phyloP scores from a whole-genome alignment of 371 early-diverging fungal genomes.

The Apophysomyces trapeziformis region DNA sequence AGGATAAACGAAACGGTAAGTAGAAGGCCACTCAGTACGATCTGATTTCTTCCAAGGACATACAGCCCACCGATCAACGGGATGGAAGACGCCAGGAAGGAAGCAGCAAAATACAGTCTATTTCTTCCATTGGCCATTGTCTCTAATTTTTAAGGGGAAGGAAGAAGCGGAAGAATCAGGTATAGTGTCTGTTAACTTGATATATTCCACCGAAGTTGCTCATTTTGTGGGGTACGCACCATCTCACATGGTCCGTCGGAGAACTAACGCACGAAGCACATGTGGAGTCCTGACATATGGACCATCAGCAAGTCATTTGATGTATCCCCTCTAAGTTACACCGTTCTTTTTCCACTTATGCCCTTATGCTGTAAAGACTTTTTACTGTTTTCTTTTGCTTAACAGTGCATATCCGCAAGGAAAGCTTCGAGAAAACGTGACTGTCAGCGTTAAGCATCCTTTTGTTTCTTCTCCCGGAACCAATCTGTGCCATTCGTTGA shows the following conservation, averaged over 20 bases:
- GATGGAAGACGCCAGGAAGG: conserved; percentile 18
- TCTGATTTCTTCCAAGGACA: conserved; percentile 15
- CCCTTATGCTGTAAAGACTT: too few species aligned
- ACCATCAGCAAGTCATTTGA: conserved; percentile 4
- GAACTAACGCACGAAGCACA: neutral
- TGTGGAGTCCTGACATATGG: neutral
- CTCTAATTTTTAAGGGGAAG: neutral
- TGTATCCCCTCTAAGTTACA: neutral
- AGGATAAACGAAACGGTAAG: conserved; percentile 18
- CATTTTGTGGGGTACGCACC: conserved; percentile 3
- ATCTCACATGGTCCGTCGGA: conserved; percentile 5
- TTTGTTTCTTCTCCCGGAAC: too few species aligned
- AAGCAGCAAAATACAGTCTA: conserved; percentile 19
- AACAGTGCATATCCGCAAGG: too few species aligned
- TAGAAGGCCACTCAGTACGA: conserved; percentile 10
- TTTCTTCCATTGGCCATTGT: conserved; percentile 21
- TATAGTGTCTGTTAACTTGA: too few species aligned
- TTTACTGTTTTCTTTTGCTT: too few species aligned
- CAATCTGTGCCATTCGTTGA: too few species aligned
- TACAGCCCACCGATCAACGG: conserved; percentile 18
- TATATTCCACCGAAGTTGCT: neutral
- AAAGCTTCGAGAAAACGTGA: too few species aligned
- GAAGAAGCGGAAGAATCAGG: neutral
- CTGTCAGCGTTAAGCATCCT: too few species aligned
- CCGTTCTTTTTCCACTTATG: neutral